A percentile compares a stretch with the other conserved stretches of the same genome.
Conservation (phyloP, 1,139 yeast genomes). For the Nakaseomyces kungkrabaensis region DNA sequence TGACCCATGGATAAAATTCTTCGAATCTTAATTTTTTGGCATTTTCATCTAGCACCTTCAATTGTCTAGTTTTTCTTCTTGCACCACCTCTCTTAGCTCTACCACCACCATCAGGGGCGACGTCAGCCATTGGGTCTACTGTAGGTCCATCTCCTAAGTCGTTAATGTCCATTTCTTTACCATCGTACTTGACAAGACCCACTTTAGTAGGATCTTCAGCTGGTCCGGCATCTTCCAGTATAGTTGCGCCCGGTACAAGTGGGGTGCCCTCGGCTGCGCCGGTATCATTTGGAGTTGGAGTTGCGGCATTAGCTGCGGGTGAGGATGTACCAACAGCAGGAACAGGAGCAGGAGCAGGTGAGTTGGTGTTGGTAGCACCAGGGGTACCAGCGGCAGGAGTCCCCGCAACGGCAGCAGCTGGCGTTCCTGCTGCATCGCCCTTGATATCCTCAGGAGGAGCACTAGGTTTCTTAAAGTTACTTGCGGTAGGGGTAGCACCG, state of each 20-base stretch:
- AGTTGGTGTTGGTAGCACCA: neutral
- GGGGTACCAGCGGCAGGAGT: neutral
- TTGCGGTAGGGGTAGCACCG: slow-evolving; percentile 7
- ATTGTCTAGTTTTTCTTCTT: slow-evolving; percentile 78
- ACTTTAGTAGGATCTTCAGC: slow-evolving; percentile 31
- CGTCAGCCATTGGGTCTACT: slow-evolving; percentile 39
- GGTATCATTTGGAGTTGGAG: neutral
- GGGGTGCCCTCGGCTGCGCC: neutral
- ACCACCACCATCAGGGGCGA: slow-evolving; percentile 93
- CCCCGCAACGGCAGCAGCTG: slow-evolving; percentile 1
- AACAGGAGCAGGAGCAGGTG: neutral
- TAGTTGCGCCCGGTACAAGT: slow-evolving; percentile 18
- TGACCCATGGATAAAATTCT: slow-evolving; percentile 95
- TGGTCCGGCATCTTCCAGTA: slow-evolving; percentile 27
- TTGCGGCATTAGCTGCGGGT: slow-evolving; percentile 4
- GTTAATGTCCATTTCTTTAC: slow-evolving; percentile 24
- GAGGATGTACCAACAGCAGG: neutral
- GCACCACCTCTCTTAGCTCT: slow-evolving; percentile 56
- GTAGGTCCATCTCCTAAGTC: slow-evolving; percentile 22
- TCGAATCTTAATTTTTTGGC: slow-evolving; percentile 82
- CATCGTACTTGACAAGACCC: slow-evolving; percentile 31
- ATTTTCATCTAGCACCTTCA: slow-evolving; percentile 67
- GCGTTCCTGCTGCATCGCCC: neutral
- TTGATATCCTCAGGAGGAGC: neutral
- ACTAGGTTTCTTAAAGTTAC: neutral